Base-by-base conservation (phyloP, 768 basidiomycete species). In the Calocybe gangraenosa region DNA sequence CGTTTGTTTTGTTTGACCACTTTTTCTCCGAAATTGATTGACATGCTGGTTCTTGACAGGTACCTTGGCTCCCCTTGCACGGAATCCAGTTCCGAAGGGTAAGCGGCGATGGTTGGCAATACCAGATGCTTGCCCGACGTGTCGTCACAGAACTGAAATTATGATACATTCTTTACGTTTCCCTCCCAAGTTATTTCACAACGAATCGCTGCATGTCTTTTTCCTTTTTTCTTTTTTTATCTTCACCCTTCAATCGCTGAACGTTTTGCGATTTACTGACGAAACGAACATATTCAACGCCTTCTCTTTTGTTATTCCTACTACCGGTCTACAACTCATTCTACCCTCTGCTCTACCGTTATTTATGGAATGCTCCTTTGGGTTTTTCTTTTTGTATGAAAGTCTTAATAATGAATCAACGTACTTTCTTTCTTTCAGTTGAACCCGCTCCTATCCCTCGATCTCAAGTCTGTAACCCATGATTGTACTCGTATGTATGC, bases 21-120 rank as follows among this genome's bases (percentile, higher is more conserved):
- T 35, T n/a, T 17, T 42, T 15, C 22, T 44, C 1, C 14, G 28
- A 2, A 19, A 21, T 44, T 44, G 30, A 22, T 43, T 49, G 23
- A 35, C 49, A 48, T 39, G 45, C 30, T 19, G 17, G 46, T 43
- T 45, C 30, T 44, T 34, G 14, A 15, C 56, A 94, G 93, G 90
- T 96, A 2, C 92, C 92, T 36, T 91, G 84, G 83, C 69, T 97
- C 39, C 92, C 92, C 2, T 66, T 98, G 15, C 89, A 97, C 64
- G 94, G 95, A 2, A 87, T 98, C 36, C 95, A 98, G 59, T 98
- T 97, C 70, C 82, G 95, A 38, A 76, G 95, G 49, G 78, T 84
- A 1, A 79, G 87, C 20, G 94, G 94, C 1, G 90, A 95, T 53
- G 89, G 87, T 0, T 97, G 93, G 93, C 92, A 96, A 65, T 97